Evolutionary conservation across 73 alveolate genomes (phyloP).

Genomic region (Paramecium caudatum): DNA sequence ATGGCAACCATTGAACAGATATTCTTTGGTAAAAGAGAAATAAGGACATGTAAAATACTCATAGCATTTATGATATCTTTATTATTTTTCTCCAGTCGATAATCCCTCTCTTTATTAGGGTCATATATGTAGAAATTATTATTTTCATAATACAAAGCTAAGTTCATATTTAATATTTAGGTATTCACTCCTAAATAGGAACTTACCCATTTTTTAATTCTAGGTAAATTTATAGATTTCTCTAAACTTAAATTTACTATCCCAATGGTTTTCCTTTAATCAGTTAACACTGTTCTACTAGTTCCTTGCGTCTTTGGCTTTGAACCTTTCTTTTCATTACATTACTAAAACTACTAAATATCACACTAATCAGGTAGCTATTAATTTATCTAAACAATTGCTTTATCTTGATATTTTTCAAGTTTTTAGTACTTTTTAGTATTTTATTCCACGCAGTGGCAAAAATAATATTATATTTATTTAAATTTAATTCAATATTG

Average conservation of each 20-base stretch:
- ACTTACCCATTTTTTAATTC: slow-evolving; percentile 8
- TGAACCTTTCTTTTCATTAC: too few relatives aligned
- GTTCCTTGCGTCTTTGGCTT: too few relatives aligned
- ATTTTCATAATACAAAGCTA: background rate
- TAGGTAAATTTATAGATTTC: background rate
- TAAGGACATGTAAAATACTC: background rate
- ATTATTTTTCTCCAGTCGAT: background rate
- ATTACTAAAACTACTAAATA: too few relatives aligned
- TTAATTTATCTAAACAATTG: too few relatives aligned
- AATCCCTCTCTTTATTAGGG: background rate
- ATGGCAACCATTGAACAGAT: background rate
- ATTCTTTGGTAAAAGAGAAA: background rate
- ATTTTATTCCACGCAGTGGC: too few relatives aligned
- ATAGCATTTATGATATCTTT: background rate
- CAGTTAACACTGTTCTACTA: too few relatives aligned
- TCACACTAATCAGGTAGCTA: too few relatives aligned
- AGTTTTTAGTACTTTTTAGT: too few relatives aligned
- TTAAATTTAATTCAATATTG: too few relatives aligned
- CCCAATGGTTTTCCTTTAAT: too few relatives aligned
- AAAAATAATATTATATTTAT: too few relatives aligned
- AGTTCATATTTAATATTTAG: background rate
- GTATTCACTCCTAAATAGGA: background rate
- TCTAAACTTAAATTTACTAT: background rate
- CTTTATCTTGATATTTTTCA: too few relatives aligned
- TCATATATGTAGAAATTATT: background rate